Base-by-base conservation (phyloP, 768 basidiomycete genomes). In the Hygrocybe punicea region DNA sequence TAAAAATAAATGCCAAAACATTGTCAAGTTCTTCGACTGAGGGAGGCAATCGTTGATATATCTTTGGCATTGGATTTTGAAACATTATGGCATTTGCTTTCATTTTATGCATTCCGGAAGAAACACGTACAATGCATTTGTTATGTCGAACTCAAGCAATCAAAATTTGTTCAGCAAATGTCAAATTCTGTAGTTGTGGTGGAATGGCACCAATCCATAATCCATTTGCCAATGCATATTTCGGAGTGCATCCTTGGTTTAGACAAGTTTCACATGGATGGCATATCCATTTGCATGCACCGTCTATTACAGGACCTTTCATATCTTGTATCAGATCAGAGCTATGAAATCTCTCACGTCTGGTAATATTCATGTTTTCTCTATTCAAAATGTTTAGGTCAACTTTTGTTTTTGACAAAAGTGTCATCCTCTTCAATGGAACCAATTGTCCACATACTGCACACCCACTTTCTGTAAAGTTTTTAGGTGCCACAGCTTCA, bases 41-140 rank as follows among this genome's bases (percentile, higher is more conserved):
- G 0, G 72, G 73, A 1, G 76, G 76, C 0, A 77, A 54, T 3
- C 23, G 56, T n/a, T 61, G 9, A 56, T 73, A 75, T 0, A 77
- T 57, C 37, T 69, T 72, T 0, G 60, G 57, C 0, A 65, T 64
- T 9, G 74, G 75, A 11, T 64, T 63, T 5, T 63, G 60, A 60
- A 71, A 76, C 13, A 65, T 62, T 2, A 60, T 46, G 8, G 37
- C 59, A 58, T 60, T 44, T 21, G 57, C 40, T 46, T 19, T 56
- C 58, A 59, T 50, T 53, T 60, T 60, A 7, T 37, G 23, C 49
- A 50, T 34, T 2, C 72, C 73, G 2, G 51, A 45, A 39, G 58
- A 36, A 0, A 74, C 66, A 9, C 62, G 51, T 0, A 73, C 63
- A 9, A 73, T 53, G 56, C 68, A 74, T 8, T 52, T n/a, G 25